Conservation (phyloP, 2,329 filamentous ascomycete genomes). For the Claviceps humidiphila region DNA sequence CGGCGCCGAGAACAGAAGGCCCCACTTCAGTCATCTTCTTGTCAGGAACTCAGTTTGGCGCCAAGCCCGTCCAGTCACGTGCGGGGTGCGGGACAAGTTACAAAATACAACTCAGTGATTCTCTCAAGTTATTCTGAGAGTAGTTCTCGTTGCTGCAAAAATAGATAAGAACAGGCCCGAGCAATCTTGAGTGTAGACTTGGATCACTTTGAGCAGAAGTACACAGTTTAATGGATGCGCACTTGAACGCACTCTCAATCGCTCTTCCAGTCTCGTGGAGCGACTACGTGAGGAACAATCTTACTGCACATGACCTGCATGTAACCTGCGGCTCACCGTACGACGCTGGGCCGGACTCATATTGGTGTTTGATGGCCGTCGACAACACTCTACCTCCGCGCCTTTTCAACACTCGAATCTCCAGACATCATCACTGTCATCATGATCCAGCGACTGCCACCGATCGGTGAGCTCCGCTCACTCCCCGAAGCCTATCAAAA, state of each 20-base stretch:
- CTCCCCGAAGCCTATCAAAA: slow-evolving; percentile 43
- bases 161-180: neutral
- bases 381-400: neutral
- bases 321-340: too few species aligned
- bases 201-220: too few species aligned
- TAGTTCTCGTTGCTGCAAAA: neutral
- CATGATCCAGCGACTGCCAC: slow-evolving; percentile 34
- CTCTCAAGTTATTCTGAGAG: too few species aligned
- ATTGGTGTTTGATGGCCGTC: too few species aligned
- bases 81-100: neutral
- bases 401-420: neutral
- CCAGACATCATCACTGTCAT: neutral
- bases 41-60: too few species aligned
- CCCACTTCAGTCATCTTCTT: neutral
- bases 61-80: neutral
- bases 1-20: slow-evolving; percentile 1
- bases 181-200: neutral
- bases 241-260: too few species aligned
- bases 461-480: slow-evolving; percentile 39
- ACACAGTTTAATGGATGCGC: neutral
- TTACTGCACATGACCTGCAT: too few species aligned
- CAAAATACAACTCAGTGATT: too few species aligned
- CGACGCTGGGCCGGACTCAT: too few species aligned
- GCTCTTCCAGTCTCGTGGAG: too few species aligned
- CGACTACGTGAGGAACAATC: too few species aligned